Evolutionary conservation across 2,329 filamentous ascomycete genomes (phyloP), one percentile per base, ranked within the genome.

Genomic region (Colletotrichum eremochloae): DNA sequence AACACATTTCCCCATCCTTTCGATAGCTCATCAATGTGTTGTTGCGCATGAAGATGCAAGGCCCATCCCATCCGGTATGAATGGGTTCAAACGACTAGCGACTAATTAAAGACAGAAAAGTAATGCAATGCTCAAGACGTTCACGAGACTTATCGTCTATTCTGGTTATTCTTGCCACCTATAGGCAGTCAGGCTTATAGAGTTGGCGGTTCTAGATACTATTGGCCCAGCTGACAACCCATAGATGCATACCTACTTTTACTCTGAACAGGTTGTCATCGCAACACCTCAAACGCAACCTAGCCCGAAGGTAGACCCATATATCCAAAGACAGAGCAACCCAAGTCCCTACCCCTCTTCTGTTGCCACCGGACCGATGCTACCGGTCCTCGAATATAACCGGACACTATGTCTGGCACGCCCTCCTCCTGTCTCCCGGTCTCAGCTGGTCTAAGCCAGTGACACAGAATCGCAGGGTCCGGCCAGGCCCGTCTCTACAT

Each of bases 401-500:
- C 6, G 18, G 62, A 65, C 14, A 8, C 31, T 33, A 40, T 36
- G 15, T 15, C 38, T n/a, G 78, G 60, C 9, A 50, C 11, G 31
- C 44, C 20, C 9, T 20, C 53, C 20, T 20, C 8, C 20, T 12
- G 5, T 40, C 18, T 8, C 33, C 12, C n/a, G 12, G n/a, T 48
- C 31, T 62, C 58, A 50, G 40, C 57, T 33, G 6, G 40, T 20
- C 24, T 18, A 46, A 15, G 24, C 20, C 20, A 18, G 14, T 29
- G 20, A 50, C 58, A 24, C 18, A 8, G 40, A 46, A 7, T 9
- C 11, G 1, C 18, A 44, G 29, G 76, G 5, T 81, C 88, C 44
- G 86, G 82, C 18, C 86, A 88, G 76, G 82, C 82, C 57, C 82
- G 86, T 38, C 80, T 88, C 8, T 81, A 85, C 12, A 88, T 88